Evolutionary conservation across 2,329 filamentous ascomycete genomes (phyloP), one percentile per base, ranked within the genome.

Genomic region (Lasiodiplodia sp.): DNA sequence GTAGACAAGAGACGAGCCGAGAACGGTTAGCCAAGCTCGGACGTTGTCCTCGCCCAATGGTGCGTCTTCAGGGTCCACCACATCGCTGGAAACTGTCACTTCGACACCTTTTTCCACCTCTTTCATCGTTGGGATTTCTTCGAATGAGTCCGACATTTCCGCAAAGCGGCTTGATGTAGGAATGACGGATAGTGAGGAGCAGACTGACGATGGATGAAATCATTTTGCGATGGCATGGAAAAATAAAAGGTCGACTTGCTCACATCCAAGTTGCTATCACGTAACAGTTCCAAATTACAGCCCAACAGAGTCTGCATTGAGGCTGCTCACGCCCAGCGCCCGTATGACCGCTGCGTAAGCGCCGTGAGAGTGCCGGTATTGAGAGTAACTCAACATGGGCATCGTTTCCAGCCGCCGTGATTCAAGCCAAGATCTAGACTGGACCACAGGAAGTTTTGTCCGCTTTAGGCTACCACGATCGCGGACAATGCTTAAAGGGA

Each of bases 401-500:
- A 10, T 16, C 16, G 44, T 52, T 31, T 11, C 34, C 37, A 16
- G 7, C 5, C 11, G 21, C 5, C 23, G 31, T 38, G 47, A 52
- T 38, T 51, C 60, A 18, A 23, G 21, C 28, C 10, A 34, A 11
- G 28, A 52, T 52, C 60, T 47, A 64, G 60, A 64, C 16, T 64
- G 60, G 18, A 38, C 60, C 52, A 11, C 47, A 28, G 60, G 60
- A 64, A 52, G 60, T 64, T 64, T 64, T 64, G 44, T n/a, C 60
- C n/a, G 16, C 44, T 64, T 64, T 25, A 16, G 58, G 58, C 12
- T 37, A 60, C 57, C 31, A n/a, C 28, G 16, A 14, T 47, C 31
- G 5, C 7, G 38, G 38, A 47, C 38, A 28, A 47, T 38, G 21
- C 47, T 49, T 31, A 34, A 34, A 34, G 31, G 31, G 31, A 34